Evolutionary conservation across 768 basidiomycete genomes (phyloP), one percentile per base, ranked within the genome.

Genomic region (Hydnum rufescens): DNA sequence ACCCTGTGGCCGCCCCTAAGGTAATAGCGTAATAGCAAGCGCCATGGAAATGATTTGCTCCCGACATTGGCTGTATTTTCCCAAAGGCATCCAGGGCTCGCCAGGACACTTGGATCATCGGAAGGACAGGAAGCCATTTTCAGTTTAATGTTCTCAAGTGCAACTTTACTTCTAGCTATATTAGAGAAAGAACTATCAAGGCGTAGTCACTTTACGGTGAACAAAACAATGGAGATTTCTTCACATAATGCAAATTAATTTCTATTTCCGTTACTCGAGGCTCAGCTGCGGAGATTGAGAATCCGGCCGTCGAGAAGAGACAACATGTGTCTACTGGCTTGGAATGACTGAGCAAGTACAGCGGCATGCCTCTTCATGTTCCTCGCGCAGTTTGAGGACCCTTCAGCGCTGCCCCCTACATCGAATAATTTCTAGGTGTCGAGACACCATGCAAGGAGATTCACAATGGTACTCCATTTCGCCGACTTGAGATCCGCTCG

Each of bases 311-410:
- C 92, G 36, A 97, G 74, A 42, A 97, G 70, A 18, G 78, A 74
- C 47, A 93, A 72, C 42, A 95, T 74, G 49, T 97, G 73, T 63
- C 86, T 89, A 57, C 79, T 4, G 87, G 88, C 67, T 90, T 93
- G 70, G 89, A 87, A 66, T 99, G 95, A 54, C 92, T 93, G 50
- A 97, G 74, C 18, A 28, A 92, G 70, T 44, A 73, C 73, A 44
- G 82, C 80, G 31, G 86, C 95, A 54, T 80, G 78, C 65, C 96
- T 90, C 87, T 68, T 92, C 92, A 71, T 92, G 66, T 59, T 89
- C 80, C 50, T 97, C 95, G 52, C 95, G 77, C 36, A 99, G 75
- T 49, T 79, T 74, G 54, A 97, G 72, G 49, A 97, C 81, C 36
- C 90, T 79, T 96, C 92, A 57, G 93, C 90, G 62, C 84, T 84